Evolutionary conservation across 192 early-diverging fungal genomes (phyloP).

Genomic region (Rhizoclosmatium sp.): DNA sequence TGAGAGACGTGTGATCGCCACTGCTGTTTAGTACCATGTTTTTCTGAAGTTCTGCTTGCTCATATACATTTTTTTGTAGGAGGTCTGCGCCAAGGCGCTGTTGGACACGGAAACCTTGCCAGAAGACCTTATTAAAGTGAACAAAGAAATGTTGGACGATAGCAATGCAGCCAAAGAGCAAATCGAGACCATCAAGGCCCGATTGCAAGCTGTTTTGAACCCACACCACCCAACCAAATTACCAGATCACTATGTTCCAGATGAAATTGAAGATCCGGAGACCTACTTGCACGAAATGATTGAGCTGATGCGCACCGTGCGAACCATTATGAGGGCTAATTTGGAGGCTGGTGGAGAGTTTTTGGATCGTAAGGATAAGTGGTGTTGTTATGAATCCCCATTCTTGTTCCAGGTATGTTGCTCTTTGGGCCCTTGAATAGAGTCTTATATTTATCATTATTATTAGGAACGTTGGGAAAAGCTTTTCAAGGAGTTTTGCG

Average conservation of each 20-base stretch:
- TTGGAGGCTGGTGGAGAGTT: slow-evolving; percentile 67
- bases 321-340: slow-evolving; percentile 82
- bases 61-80: slow-evolving; percentile 34
- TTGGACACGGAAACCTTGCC: slow-evolving; percentile 67
- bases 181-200: slow-evolving; percentile 84
- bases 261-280: slow-evolving; percentile 38
- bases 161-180: slow-evolving; percentile 94
- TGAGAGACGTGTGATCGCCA: slow-evolving; percentile 88
- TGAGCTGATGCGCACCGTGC: slow-evolving; percentile 68
- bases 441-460: slow-evolving; percentile 20
- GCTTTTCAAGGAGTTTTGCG: slow-evolving; percentile 88
- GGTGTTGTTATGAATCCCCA: slow-evolving; percentile 92
- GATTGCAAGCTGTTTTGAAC: slow-evolving; percentile 76
- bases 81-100: slow-evolving; percentile 70
- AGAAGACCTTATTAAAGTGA: slow-evolving; percentile 70
- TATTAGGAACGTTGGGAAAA: slow-evolving; percentile 93
- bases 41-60: not conserved
- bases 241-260: slow-evolving; percentile 37
- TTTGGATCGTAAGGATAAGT: slow-evolving; percentile 72
- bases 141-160: slow-evolving; percentile 94
- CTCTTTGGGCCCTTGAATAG: not conserved
- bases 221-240: slow-evolving; percentile 40
- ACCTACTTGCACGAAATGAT: slow-evolving; percentile 73
- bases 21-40: slow-evolving; percentile 53
- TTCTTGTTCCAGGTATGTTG: slow-evolving; percentile 68